phyloP scores from a whole-genome alignment of 495 filamentous ascomycete genomes.

The Aspergillus incahuasiensis region DNA sequence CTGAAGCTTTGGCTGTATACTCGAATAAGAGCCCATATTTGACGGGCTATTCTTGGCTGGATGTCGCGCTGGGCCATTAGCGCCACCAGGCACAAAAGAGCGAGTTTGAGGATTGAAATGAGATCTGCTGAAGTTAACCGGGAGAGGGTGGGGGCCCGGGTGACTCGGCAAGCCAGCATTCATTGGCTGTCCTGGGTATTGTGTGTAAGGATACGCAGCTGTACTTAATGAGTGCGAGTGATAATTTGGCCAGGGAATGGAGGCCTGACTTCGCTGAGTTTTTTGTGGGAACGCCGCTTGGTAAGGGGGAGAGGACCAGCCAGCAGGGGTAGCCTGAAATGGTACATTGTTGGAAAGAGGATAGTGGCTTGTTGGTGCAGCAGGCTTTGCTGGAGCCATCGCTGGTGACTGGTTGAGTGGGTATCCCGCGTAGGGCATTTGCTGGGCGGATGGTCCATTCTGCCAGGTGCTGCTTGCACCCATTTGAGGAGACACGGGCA shows the following conservation, averaged over 20 bases:
- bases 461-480: slow-evolving; percentile 37
- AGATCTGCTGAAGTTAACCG: slow-evolving; percentile 75
- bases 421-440: slow-evolving; percentile 38
- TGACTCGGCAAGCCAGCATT: slow-evolving; percentile 56
- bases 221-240: slow-evolving; percentile 35
- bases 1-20: slow-evolving; percentile 22
- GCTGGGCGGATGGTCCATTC: slow-evolving; percentile 31
- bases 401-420: slow-evolving; percentile 38
- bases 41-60: slow-evolving; percentile 28
- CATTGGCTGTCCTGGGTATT: slow-evolving; percentile 66
- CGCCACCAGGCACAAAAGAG: slow-evolving; percentile 68
- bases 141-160: slow-evolving; percentile 63
- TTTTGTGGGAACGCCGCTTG: slow-evolving; percentile 40
- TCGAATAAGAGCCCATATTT: slow-evolving; percentile 29
- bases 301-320: slow-evolving; percentile 35
- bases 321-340: slow-evolving; percentile 26
- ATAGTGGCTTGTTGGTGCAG: slow-evolving; percentile 42
- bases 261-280: slow-evolving; percentile 31
- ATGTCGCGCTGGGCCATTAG: slow-evolving; percentile 26
- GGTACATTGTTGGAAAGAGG: slow-evolving; percentile 28
- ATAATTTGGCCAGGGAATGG: slow-evolving; percentile 37
- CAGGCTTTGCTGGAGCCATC: slow-evolving; percentile 39
- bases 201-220: slow-evolving; percentile 69
- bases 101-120: slow-evolving; percentile 92
- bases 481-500: slow-evolving; percentile 39